Conservation (phyloP, 805 yeast genomes). For the Maudiozyma barnettii region DNA sequence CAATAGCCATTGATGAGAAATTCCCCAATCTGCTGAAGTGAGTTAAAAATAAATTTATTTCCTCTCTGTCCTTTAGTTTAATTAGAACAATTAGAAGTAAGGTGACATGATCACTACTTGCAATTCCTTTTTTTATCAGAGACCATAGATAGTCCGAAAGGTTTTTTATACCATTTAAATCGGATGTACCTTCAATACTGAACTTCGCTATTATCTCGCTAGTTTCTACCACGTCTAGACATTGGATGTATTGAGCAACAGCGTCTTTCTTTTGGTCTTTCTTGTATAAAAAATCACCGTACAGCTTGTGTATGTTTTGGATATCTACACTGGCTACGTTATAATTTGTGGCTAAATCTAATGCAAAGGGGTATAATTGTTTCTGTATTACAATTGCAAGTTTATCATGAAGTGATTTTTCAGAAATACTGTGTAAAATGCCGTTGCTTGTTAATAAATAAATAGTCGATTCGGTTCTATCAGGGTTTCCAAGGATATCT, state of each 20-base stretch:
- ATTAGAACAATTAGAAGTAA: constrained; percentile 70
- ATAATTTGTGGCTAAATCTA: constrained; percentile 46
- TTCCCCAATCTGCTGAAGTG: constrained; percentile 26
- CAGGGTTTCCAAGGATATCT: constrained; percentile 40
- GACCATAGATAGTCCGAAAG: constrained; percentile 56
- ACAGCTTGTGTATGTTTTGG: constrained; percentile 40
- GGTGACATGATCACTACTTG: constrained; percentile 76
- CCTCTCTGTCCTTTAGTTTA: constrained; percentile 54
- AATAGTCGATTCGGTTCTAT: constrained; percentile 35
- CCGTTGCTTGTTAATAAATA: constrained; percentile 70
- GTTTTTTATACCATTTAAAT: constrained; percentile 32
- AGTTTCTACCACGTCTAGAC: constrained; percentile 46
- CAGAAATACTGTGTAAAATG: constrained; percentile 54
- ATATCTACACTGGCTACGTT: constrained; percentile 18
- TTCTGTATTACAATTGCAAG: constrained; percentile 59
- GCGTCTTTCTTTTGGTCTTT: constrained; percentile 62
- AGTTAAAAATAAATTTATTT: constrained; percentile 48
- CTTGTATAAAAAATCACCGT: constrained; percentile 64
- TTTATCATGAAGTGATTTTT: constrained; percentile 57
- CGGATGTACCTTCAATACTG: constrained; percentile 46
- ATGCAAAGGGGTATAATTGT: constrained; percentile 64
- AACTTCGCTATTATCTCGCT: constrained; percentile 73
- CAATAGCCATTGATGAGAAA: constrained; percentile 21
- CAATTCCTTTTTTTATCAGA: constrained; percentile 43
- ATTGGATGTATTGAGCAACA: constrained; percentile 59